Evolutionary conservation across 1,139 yeast genomes (phyloP), one percentile per base, ranked within the genome.

Genomic region (Hemisphaericaspora xylanilytica): DNA sequence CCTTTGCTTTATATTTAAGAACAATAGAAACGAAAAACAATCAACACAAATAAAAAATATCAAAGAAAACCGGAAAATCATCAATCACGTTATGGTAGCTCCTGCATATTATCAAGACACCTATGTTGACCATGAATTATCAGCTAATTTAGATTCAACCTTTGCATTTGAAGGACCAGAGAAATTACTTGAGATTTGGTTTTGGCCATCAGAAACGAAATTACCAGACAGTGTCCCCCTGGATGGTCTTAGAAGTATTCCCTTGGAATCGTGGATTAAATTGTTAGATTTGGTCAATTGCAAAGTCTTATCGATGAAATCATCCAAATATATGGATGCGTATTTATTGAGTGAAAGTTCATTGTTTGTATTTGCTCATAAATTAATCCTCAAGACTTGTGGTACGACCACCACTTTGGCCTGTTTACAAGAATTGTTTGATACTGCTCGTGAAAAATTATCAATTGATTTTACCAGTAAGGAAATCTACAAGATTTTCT

Each of bases 81-180:
- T n/a, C n/a, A n/a, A n/a, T n/a, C n/a, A n/a, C n/a, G 14, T 16
- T 17, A 69, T 69, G 75, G 75, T 67, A 48, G 72, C 75, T 37
- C 74, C 75, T 38, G 69, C 73, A 43, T 62, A 62, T 52, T 43
- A 58, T 40, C 66, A 66, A 48, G 75, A 73, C 51, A 67, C 78
- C 38, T 85, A 72, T 54, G 79, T 85, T 53, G 88, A 88, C 60
- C 88, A 83, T 61, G 85, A 81, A 48, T 67, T 86, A 38, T 81
- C 95, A n/a, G 82, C 82, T 36, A 75, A 77, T 49, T 67, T 89
- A 49, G 97, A 90, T 63, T 88, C 96, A 24, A 74, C 95, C 14
- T 83, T 80, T 57, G 96, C 97, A 3, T 90, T 90, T 59, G 97
- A 90, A 67, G 98, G 98, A 10, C 97, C 98, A 15, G 98, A 92